Conservation (phyloP, 2,329 filamentous ascomycete genomes). For the Coniochaeta ligniaria region DNA sequence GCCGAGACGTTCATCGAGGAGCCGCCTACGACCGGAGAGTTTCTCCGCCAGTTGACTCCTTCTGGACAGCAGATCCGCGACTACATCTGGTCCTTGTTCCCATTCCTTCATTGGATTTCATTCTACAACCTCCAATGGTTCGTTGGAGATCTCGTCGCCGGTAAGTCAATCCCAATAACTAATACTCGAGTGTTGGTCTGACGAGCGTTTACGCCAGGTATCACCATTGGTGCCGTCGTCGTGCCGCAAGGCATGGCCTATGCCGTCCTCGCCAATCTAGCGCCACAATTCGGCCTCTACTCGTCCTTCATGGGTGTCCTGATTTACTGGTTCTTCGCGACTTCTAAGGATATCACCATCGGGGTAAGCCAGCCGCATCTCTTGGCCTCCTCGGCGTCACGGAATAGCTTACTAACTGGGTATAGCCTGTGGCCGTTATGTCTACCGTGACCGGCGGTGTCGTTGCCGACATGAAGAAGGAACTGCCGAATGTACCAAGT, state of each 20-base stretch:
- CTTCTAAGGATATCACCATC: slow-evolving; percentile 97
- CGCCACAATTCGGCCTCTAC: slow-evolving; percentile 78
- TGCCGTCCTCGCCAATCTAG: slow-evolving; percentile 73
- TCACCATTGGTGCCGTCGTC: slow-evolving; percentile 59
- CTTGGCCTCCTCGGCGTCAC: slow-evolving; percentile 2
- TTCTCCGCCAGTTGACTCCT: slow-evolving; percentile 59
- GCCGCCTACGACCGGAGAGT: slow-evolving; percentile 69
- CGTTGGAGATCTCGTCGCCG: slow-evolving; percentile 80
- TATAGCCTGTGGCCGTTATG: slow-evolving; percentile 85
- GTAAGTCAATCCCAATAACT: slow-evolving; percentile 34
- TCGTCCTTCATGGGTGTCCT: slow-evolving; percentile 94
- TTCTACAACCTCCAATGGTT: slow-evolving; percentile 90
- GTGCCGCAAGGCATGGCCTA: slow-evolving; percentile 98
- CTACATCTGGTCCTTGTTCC: slow-evolving; percentile 72
- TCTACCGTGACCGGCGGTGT: slow-evolving; percentile 85
- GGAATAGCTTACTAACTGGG: slow-evolving; percentile 6
- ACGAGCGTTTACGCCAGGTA: slow-evolving; percentile 21
- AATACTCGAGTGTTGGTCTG: not conserved
- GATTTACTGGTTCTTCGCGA: slow-evolving; percentile 96
- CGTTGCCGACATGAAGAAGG: slow-evolving; percentile 53
- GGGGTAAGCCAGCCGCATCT: slow-evolving; percentile 51
- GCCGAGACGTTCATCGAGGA: slow-evolving; percentile 77
- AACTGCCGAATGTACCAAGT: slow-evolving; percentile 48
- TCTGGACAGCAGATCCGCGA: slow-evolving; percentile 39
- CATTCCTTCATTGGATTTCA: slow-evolving; percentile 81